phyloP scores from a whole-genome alignment of 768 basidiomycete species.

The Harrya chromipes region DNA sequence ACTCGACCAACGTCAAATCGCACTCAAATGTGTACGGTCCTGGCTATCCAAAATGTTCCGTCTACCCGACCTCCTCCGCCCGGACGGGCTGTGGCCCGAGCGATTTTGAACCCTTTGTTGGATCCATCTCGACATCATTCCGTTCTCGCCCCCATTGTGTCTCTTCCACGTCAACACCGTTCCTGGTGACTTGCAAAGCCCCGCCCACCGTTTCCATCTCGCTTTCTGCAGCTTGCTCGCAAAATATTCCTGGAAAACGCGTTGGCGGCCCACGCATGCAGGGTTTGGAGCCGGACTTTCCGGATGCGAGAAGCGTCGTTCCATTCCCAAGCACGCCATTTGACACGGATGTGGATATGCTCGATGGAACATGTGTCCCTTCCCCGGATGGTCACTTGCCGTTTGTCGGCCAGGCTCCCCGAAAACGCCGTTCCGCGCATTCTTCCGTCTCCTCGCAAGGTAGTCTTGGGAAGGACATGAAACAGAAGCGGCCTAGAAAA shows the following conservation, averaged over 20 bases:
- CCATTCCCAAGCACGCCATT: conserved; percentile 36
- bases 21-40: conserved; percentile 5
- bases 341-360: conserved; percentile 25
- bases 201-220: conserved; percentile 39
- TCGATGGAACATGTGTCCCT: conserved; percentile 23
- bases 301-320: conserved; percentile 31
- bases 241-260: conserved; percentile 2
- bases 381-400: background rate
- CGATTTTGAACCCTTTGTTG: conserved; percentile 1
- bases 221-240: conserved; percentile 34
- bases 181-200: conserved; percentile 30
- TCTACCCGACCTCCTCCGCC: conserved; percentile 17
- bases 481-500: conserved; percentile 33
- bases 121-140: background rate
- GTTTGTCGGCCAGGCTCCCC: conserved; percentile 8
- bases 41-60: conserved; percentile 6
- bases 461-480: conserved; percentile 11
- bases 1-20: conserved; percentile 25
- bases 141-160: conserved; percentile 9
- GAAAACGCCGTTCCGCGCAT: conserved; percentile 35
- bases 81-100: conserved; percentile 15
- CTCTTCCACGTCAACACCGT: conserved; percentile 14
- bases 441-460: conserved; percentile 25
- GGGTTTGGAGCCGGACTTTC: conserved; percentile 22
- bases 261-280: conserved; percentile 1